phyloP scores from a whole-genome alignment of 345 rosid species.

The Acer negundo region DNA sequence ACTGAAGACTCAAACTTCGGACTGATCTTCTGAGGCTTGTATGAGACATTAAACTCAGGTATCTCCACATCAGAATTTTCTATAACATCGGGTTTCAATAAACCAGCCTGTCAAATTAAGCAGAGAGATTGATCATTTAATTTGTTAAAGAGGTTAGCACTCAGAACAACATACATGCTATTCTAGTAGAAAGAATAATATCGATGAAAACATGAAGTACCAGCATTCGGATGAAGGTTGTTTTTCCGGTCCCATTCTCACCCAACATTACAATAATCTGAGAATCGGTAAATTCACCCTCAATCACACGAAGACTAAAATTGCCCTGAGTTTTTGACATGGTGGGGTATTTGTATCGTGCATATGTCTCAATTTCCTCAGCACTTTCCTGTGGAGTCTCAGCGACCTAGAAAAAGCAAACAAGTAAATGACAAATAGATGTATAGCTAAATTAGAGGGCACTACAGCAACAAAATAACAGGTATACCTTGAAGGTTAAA shows the following conservation, averaged over 20 bases:
- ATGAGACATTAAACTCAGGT: constrained; percentile 94
- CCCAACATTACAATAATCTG: constrained; percentile 98
- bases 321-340: constrained; percentile 90
- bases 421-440: constrained; percentile 3
- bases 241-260: constrained; percentile 98
- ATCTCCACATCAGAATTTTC: constrained; percentile 84
- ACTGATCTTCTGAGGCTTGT: constrained; percentile 98
- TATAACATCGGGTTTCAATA: constrained; percentile 73
- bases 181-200: not conserved
- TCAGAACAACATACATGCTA: not conserved
- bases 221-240: constrained; percentile 99
- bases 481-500: constrained; percentile 80
- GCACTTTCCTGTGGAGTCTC: constrained; percentile 96
- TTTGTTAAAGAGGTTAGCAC: not conserved
- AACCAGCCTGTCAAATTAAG: constrained; percentile 70
- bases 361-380: constrained; percentile 92
- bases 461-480: not conserved
- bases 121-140: constrained; percentile 19
- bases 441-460: not conserved
- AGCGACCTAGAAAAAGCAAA: constrained; percentile 67
- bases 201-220: constrained; percentile 35
- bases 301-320: constrained; percentile 72
- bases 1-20: constrained; percentile 79
- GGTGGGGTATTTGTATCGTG: constrained; percentile 89
- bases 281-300: constrained; percentile 99